A percentile compares a stretch with the other conserved stretches of the same genome.
These are phyloP conservation scores for Starmerella lactis-condensi DNA, from an alignment of 805 yeast species.

Conservation along the genomic window DNA sequence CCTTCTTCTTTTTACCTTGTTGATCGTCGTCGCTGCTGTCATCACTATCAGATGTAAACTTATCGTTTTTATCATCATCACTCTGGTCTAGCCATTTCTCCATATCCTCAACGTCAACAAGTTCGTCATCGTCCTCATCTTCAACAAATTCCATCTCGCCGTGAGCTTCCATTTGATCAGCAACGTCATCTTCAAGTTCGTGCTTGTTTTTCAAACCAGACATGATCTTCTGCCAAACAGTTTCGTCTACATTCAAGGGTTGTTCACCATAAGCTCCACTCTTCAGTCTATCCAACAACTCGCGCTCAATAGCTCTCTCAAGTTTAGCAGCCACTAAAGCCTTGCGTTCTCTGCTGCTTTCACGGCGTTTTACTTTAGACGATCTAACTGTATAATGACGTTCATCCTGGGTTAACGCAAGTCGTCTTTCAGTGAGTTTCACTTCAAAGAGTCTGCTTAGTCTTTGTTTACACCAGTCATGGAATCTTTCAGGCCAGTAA, in stretches of 20 bases:
- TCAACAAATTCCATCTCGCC: conserved; percentile 75
- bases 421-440: conserved; percentile 81
- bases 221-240: conserved; percentile 85
- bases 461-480: conserved; percentile 91
- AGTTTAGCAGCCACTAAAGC: conserved; percentile 93
- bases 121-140: conserved; percentile 46
- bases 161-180: conserved; percentile 28
- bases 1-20: conserved; percentile 25
- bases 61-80: conserved; percentile 19
- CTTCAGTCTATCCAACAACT: conserved; percentile 80
- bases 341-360: conserved; percentile 83
- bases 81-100: conserved; percentile 58
- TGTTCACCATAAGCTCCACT: conserved; percentile 97
- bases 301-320: conserved; percentile 92
- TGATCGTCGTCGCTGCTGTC: conserved; percentile 21
- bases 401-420: conserved; percentile 68
- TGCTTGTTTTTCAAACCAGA: conserved; percentile 51
- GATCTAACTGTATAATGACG: conserved; percentile 83
- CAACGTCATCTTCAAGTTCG: conserved; percentile 29
- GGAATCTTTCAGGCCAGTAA: conserved; percentile 82
- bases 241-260: conserved; percentile 90
- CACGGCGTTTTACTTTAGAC: conserved; percentile 89
- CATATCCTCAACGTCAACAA: conserved; percentile 83
- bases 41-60: conserved; percentile 18
- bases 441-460: conserved; percentile 88